Conservation (phyloP, 768 basidiomycete species). For the Trametes meyenii region DNA sequence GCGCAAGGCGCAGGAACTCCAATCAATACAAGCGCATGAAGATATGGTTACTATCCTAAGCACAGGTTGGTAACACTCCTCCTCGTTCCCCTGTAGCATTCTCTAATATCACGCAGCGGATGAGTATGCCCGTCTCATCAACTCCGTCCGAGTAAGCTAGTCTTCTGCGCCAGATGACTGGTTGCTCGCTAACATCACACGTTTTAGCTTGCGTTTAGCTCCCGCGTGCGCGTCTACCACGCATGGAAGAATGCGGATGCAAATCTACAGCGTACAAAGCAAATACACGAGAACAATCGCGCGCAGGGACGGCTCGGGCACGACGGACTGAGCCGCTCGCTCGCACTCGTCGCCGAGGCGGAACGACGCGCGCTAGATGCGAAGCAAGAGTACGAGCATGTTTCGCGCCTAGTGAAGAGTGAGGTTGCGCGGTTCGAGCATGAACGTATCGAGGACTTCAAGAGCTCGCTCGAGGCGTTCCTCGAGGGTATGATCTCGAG, state of each 20-base stretch:
- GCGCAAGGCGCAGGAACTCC: conserved; percentile 70
- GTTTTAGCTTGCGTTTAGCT: conserved; percentile 79
- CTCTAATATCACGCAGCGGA: conserved; percentile 52
- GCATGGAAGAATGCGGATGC: conserved; percentile 81
- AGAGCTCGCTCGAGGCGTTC: conserved; percentile 77
- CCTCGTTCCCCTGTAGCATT: conserved; percentile 3
- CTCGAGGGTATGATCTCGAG: conserved; percentile 84
- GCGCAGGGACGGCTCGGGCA: conserved; percentile 72
- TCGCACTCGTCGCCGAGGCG: conserved; percentile 84
- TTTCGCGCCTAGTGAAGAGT: conserved; percentile 83
- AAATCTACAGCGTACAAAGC: conserved; percentile 71
- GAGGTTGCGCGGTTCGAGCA: conserved; percentile 92
- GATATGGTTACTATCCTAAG: conserved; percentile 83
- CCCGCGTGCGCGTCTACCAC: conserved; percentile 82
- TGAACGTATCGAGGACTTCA: conserved; percentile 94
- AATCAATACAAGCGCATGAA: conserved; percentile 74
- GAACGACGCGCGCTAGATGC: conserved; percentile 84
- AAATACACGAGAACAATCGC: conserved; percentile 80
- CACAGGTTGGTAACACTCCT: conserved; percentile 49
- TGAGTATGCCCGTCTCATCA: conserved; percentile 91
- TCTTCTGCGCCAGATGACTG: not conserved
- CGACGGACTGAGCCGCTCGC: conserved; percentile 72
- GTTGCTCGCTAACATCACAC: not conserved
- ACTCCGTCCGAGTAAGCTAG: conserved; percentile 74
- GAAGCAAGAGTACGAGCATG: conserved; percentile 87